Evolutionary conservation across 2,329 filamentous ascomycete species (phyloP), one percentile per base, ranked within the genome.

Genomic region (Xylaria sp.): DNA sequence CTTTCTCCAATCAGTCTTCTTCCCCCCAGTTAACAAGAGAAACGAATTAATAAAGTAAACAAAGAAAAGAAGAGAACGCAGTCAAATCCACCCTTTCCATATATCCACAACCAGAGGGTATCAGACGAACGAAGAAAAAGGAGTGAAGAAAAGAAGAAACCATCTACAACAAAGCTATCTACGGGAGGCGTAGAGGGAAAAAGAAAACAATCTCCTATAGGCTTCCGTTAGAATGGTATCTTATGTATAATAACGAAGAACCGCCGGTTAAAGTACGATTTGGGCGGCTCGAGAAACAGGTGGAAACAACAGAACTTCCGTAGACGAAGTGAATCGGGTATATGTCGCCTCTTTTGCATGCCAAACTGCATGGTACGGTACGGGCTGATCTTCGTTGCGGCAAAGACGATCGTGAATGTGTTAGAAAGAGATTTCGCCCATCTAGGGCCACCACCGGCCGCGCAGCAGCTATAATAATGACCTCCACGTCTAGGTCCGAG

Each of bases 151-250:
- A 47, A 47, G 44, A 47, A 47, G 11, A 47, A 47, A 62, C 70
- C 71, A 72, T 72, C 70, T 72, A 72, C 70, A 68, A 71, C 70
- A 71, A 68, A 54, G 55, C 66, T 60, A 61, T 59, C 54, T 60
- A 62, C 64, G 63, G 53, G 47, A 59, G 39, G 50, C 13, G 42
- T 1, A 51, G 62, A 64, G 59, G 47, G 49, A 57, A 57, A 59
- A 3, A 30, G 53, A 49, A 53, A 48, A 23, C 37, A 10, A 9
- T 42, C 8, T 30, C 23, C 23, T 10, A 47, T 34, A 30, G 7
- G 39, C 47, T 59, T 60, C 54, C 35, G 37, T 44, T 63, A 61
- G 59, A 63, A 61, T 57, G 37, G 59, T 54, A 60, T 53, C 34
- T 65, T 69, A 69, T 69, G 50, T 63, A 68, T 30, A 30, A 30